Percentiles rank a stretch among this genome's conserved stretches.
Conservation (phyloP, 2,329 filamentous ascomycete genomes). For the Aspergillus jensenii region DNA sequence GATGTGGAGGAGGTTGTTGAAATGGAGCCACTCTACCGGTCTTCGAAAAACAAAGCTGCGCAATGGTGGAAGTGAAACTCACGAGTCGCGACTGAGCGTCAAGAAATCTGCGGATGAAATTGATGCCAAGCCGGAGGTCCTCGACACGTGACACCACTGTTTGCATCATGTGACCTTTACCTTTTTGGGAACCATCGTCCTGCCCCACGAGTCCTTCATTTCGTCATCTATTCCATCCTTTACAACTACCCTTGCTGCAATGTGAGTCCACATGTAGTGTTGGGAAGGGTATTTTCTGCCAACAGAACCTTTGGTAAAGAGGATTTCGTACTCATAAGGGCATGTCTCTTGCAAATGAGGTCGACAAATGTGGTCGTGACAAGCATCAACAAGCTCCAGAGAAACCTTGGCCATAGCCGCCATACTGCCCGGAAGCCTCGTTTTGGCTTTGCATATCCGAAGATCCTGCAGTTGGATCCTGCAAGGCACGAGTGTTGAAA, state of each 20-base stretch:
- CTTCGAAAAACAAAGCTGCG: background rate
- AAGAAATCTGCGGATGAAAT: constrained; percentile 39
- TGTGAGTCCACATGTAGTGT: background rate
- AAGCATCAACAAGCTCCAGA: background rate
- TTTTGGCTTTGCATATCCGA: background rate
- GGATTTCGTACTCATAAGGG: background rate
- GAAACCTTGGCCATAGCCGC: background rate
- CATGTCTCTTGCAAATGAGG: background rate
- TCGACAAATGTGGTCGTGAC: background rate
- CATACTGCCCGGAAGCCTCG: background rate
- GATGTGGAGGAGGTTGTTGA: background rate
- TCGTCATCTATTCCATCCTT: background rate
- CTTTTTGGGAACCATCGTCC: background rate
- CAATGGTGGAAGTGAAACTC: constrained; percentile 13
- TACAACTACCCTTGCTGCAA: background rate
- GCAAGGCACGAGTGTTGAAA: background rate
- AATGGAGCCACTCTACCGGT: background rate
- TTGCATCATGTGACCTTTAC: background rate
- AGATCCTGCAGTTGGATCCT: background rate
- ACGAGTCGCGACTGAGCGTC: constrained; percentile 9
- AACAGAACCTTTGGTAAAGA: background rate
- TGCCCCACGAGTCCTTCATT: background rate
- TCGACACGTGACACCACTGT: constrained; percentile 27
- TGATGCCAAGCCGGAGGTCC: constrained; percentile 34
- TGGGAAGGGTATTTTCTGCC: background rate